Base-by-base conservation (phyloP, 352 stramenopile species). In the Phytophthora capsici region DNA sequence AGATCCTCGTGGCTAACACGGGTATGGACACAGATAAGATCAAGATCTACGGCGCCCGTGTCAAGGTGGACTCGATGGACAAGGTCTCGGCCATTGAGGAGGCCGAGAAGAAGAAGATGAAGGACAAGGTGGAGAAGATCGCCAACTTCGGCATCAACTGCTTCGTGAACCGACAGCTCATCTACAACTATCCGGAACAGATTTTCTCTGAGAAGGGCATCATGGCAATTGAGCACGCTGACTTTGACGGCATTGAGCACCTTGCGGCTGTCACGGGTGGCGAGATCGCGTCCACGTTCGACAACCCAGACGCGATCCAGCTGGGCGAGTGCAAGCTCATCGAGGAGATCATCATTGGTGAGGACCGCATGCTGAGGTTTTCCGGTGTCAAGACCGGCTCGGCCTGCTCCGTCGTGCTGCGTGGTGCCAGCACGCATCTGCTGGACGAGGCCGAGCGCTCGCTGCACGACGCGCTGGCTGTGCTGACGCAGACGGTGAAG, bases 11-110 rank as follows among this genome's bases (percentile, higher is more conserved):
- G 52, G 97, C 96, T 34, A 99, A 99, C 87, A 99, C 98, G 36
- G 89, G 91, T 34, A 99, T 99, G 98, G 98, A 99, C 80, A 99
- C 97, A 23, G 98, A 99, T 80, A 99, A 99, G 80, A 99, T 99
- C 80, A 99, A 99, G 82, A 99, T 99, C 68, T 99, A 99, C 73
- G 98, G 98, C 22, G 97, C 93, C 23, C 91, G 86, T 48, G 92
- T 99, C 26, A 97, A 98, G 72, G 98, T 99, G 6, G 97, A 99
- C 81, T 98, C 89, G 36, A 97, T 99, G 88, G 94, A 97, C 54
- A 99, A 99, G 77, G 97, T 99, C 19, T 97, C 97, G 23, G 96
- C 98, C 53, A 99, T 99, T 75, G 98, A 99, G 81, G 92, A 99
- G 49, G 97, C 96, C 10, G 98, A 99, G 73, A 99, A 99, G 83